Conservation (phyloP, 176 grass and related monocot species). For the Eragrostis nindensis region DNA sequence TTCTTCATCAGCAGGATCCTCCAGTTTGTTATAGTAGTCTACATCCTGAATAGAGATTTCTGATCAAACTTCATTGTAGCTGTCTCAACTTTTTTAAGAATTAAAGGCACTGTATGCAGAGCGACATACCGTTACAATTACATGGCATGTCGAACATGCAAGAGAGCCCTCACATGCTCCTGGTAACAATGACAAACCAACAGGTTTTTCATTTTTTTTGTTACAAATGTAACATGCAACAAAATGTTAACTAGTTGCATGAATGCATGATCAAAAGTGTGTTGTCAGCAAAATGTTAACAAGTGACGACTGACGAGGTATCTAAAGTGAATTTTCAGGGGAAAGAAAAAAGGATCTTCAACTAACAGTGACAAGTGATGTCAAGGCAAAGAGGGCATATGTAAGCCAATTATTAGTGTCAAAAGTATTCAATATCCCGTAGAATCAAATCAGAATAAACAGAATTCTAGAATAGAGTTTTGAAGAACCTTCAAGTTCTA, state of each 20-base stretch:
- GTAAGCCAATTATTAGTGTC: neutral
- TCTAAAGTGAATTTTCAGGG: neutral
- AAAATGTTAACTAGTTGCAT: neutral
- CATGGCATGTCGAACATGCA: constrained; percentile 96
- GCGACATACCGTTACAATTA: constrained; percentile 79
- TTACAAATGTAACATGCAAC: neutral
- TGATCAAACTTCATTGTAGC: constrained; percentile 36
- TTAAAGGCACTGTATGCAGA: constrained; percentile 16
- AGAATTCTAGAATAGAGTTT: neutral
- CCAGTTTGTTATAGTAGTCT: constrained; percentile 84
- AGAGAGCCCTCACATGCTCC: constrained; percentile 94
- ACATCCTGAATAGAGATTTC: constrained; percentile 65
- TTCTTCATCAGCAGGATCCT: constrained; percentile 90
- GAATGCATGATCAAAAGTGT: neutral
- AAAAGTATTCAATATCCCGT: neutral
- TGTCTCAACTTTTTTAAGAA: constrained; percentile 12
- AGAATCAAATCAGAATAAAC: constrained; percentile 2
- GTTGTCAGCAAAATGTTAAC: too few species aligned
- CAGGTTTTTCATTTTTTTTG: neutral
- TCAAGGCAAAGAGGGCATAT: constrained; percentile 14
- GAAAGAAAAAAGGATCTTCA: neutral
- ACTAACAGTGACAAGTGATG: constrained; percentile 15
- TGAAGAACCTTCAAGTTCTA: constrained; percentile 82
- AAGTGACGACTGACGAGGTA: neutral
- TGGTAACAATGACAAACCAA: constrained; percentile 42